These are phyloP conservation scores for Hyparrhenia diplandra DNA, from an alignment of 176 grass and related monocot species.

Conservation along the genomic window DNA sequence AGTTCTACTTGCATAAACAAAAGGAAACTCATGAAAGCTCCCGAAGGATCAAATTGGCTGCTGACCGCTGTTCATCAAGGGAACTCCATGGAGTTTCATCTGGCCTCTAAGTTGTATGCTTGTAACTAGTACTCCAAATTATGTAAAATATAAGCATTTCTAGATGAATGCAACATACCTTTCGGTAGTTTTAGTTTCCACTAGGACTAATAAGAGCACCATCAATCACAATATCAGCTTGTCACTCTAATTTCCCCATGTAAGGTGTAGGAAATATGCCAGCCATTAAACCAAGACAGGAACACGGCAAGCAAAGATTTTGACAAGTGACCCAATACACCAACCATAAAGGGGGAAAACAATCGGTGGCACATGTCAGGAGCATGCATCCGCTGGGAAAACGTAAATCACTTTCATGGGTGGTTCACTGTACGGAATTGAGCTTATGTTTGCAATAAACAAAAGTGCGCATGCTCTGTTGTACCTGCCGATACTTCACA, in stretches of 20 bases:
- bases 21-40: no score
- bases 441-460: not conserved
- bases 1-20: no score
- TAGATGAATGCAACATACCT: not conserved
- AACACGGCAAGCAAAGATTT: not conserved
- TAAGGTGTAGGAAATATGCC: not conserved
- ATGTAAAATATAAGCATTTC: not conserved
- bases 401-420: not conserved
- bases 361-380: not conserved
- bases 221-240: not conserved
- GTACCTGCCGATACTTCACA: not conserved
- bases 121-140: not conserved
- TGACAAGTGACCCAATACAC: not conserved
- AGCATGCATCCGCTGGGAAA: not conserved
- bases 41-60: no score
- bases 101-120: not conserved
- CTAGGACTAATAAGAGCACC: not conserved
- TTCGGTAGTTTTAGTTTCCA: not conserved
- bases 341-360: not conserved
- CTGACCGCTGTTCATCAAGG: no score
- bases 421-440: not conserved
- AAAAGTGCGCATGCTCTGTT: not conserved
- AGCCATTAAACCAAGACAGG: not conserved
- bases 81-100: not conserved
- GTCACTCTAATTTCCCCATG: no score